Conservation (phyloP, 2,329 filamentous ascomycete genomes). For the Capronia coronata region DNA sequence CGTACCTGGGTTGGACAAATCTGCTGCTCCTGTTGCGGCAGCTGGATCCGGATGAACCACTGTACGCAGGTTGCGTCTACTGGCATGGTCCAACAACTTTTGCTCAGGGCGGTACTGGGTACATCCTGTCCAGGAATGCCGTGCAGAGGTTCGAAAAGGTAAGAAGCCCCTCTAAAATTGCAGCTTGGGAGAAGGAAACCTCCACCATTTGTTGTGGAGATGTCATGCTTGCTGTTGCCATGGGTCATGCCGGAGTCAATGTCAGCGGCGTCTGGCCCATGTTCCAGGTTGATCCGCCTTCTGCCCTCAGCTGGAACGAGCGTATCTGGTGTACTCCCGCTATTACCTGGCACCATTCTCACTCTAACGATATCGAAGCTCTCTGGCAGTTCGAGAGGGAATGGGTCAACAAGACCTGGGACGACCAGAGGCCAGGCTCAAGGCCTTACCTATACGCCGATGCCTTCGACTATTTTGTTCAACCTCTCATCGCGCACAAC, state of each 20-base stretch:
- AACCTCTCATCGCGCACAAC: constrained; percentile 13
- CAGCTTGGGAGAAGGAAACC: constrained; percentile 23
- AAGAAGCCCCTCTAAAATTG: constrained; percentile 13
- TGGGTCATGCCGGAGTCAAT: constrained; percentile 17
- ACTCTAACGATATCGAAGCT: constrained; percentile 20
- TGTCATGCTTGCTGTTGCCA: constrained; percentile 23
- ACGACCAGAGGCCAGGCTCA: constrained; percentile 11
- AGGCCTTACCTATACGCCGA: constrained; percentile 21
- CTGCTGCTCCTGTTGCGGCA: constrained; percentile 17
- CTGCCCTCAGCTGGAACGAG: constrained; percentile 11
- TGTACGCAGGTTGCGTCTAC: constrained; percentile 21
- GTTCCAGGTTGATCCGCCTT: constrained; percentile 24
- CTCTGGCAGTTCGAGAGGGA: constrained; percentile 24
- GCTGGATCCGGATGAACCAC: constrained; percentile 19
- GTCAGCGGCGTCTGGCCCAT: constrained; percentile 24
- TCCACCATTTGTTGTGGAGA: constrained; percentile 24
- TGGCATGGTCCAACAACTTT: constrained; percentile 19
- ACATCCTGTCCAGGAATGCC: constrained; percentile 17
- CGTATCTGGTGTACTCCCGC: constrained; percentile 18
- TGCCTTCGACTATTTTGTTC: constrained; percentile 19
- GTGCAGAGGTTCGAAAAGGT: constrained; percentile 20
- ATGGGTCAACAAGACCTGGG: constrained; percentile 23
- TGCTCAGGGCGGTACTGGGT: constrained; percentile 22
- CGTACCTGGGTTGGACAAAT: constrained; percentile 22
- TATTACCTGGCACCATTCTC: constrained; percentile 23